Base-by-base conservation (phyloP, 495 filamentous ascomycete genomes). In the Apiosordaria backusii region DNA sequence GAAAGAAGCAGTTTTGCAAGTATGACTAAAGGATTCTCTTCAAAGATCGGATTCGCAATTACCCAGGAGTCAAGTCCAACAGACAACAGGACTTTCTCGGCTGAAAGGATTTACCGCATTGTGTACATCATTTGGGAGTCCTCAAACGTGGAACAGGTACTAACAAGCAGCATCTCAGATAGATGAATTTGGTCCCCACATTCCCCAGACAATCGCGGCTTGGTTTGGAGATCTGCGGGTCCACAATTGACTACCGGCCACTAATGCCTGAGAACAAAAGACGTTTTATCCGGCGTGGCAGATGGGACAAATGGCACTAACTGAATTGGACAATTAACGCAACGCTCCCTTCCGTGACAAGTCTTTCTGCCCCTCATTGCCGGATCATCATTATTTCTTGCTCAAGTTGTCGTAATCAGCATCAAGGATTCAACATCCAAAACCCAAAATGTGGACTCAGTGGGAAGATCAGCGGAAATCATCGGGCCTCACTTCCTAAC, bases 221-320 rank as follows among this genome's bases (percentile, higher is more conserved):
- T 27, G 27, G 13, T 10, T 3, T 19, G 29, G 10, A n/a, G n/a
- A 25, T 61, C 26, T 10, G 27, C 18, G 5, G 59, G 4, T 40
- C 59, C 57, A 59, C 57, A 59, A 4, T 50, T 19, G 29, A 61
- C 59, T 61, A 61, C 59, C 59, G 59, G 15, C 29, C 27, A 18
- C 10, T 27, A 10, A 16, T n/a, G 59, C 26, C 25, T 61, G 27
- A 61, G 59, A 40, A 45, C 27, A 61, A 35, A 15, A 21, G 26
- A 29, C 25, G 26, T 25, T 61, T 61, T 59, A 61, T 40, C 59
- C 59, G 59, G 59, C 18, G 24, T 40, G n/a, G 25, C 59, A 61
- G 16, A 61, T 40, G 25, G 26, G 59, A 45, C 16, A 61, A 61
- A 45, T 18, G 27, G 45, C 15, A 40, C 27, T 16, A 25, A 27